A percentile compares a stretch with the other conserved stretches of the same genome.
phyloP scores from a whole-genome alignment of 371 early-diverging fungal genomes.

The Mucor sp. region DNA sequence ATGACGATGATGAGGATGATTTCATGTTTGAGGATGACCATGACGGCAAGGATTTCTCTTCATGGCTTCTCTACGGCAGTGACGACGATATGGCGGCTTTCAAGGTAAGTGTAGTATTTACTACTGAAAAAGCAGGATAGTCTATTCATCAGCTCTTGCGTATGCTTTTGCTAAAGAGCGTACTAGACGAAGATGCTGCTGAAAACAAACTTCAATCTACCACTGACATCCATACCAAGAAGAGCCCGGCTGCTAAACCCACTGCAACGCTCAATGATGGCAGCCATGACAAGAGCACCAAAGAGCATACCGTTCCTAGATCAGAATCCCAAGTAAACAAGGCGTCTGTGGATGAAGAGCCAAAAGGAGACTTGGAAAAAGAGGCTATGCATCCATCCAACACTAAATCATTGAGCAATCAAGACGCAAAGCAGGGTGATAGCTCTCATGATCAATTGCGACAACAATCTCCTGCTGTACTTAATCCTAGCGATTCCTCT shows the following conservation, averaged over 20 bases:
- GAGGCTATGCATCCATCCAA: not conserved
- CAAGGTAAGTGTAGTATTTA: not conserved
- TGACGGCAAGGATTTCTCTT: conserved; percentile 3
- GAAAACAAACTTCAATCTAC: not conserved
- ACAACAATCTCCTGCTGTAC: not conserved
- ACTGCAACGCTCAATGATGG: not conserved
- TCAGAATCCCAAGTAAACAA: not conserved
- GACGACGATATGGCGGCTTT: not conserved
- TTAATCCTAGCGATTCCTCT: no score
- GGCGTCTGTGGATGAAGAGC: not conserved
- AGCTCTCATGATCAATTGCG: not conserved
- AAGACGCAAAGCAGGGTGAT: no score
- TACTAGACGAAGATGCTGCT: not conserved
- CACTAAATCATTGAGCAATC: not conserved
- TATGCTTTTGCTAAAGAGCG: not conserved
- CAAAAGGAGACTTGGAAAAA: not conserved
- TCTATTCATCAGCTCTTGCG: not conserved
- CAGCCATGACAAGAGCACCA: not conserved
- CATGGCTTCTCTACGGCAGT: conserved; percentile 10
- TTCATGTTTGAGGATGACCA: not conserved
- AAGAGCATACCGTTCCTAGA: not conserved
- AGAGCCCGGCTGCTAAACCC: not conserved
- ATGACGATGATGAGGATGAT: not conserved
- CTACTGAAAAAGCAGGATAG: no score
- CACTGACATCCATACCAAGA: not conserved